Conservation (phyloP, 75 land plant species). For the Pinus albicaulis region DNA sequence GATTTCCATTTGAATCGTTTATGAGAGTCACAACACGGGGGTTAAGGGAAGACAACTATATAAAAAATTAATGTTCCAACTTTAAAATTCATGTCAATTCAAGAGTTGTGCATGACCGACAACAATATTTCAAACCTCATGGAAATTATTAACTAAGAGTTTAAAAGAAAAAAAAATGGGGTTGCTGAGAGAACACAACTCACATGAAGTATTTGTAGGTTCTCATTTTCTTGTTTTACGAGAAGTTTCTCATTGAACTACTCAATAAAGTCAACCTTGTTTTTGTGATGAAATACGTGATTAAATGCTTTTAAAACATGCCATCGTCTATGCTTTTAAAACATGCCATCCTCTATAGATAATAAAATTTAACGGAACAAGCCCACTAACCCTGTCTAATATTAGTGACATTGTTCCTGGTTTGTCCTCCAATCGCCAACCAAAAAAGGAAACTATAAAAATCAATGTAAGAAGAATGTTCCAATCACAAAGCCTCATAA, state of each 20-base stretch:
- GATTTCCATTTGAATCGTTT: slow-evolving; percentile 72
- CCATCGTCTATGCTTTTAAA: slow-evolving; percentile 78
- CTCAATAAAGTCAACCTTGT: slow-evolving; percentile 93
- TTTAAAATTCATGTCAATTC: too few relatives aligned
- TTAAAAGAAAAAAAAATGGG: background rate
- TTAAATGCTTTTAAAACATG: slow-evolving; percentile 85
- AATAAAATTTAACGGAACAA: slow-evolving; percentile 93
- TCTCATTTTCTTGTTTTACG: slow-evolving; percentile 98
- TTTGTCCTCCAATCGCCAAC: slow-evolving; percentile 29
- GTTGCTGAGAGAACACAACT: slow-evolving; percentile 9
- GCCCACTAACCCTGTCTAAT: slow-evolving; percentile 58
- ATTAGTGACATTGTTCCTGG: slow-evolving; percentile 97
- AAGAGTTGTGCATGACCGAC: too few relatives aligned
- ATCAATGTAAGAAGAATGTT: background rate
- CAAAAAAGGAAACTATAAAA: background rate
- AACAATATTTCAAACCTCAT: background rate
- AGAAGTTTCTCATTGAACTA: slow-evolving; percentile 99
- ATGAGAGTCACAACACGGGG: slow-evolving; percentile 57
- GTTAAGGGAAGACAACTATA: slow-evolving; percentile 42
- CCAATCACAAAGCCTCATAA: too few relatives aligned
- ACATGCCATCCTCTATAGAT: slow-evolving; percentile 98
- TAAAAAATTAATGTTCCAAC: background rate
- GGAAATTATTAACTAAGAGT: background rate
- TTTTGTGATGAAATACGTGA: slow-evolving; percentile 85
- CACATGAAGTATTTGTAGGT: slow-evolving; percentile 98